Base-by-base conservation (phyloP, 202 grass and related monocot genomes). In the Schoenoplectus triqueter region DNA sequence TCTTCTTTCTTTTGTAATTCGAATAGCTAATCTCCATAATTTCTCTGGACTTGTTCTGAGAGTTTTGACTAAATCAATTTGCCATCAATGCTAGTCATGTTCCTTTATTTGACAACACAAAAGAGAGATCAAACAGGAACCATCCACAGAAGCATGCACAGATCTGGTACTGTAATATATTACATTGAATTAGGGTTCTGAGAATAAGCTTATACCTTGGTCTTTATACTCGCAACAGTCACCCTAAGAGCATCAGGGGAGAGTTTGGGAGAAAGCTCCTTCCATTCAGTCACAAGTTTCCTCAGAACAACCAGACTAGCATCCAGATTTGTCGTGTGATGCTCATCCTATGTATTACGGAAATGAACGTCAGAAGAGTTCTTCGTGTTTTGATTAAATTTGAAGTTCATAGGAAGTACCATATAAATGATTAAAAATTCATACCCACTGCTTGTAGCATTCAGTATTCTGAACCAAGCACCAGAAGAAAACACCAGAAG, bases 371-470 rank as follows among this genome's bases (percentile, higher is more conserved):
- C 20, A 84, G 15, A 64, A 60, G 14, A 40, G 55, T 10, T 73
- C 73, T 45, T 52, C 31, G 9, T 21, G 45, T 67, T 17, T 66
- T 55, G 8, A 44, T 51, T n/a, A 64, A 50, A 80, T 10, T 72
- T 18, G 7, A 20, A 69, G 11, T 57, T 73, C 44, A 51, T 46
- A 78, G 61, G 18, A 78, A 47, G 1, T 57, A 6, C 80, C 78
- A 84, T 7, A 66, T 20, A 13, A 42, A 47, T 77, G 20, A 86
- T 42, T 89, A 1, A 46, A 83, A 31, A 20, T 68, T 62, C 91
- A 87, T 80, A 99, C 97, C 97, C 97, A 99, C 10, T 89, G 93
- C 82, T 96, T 96, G 89, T 89, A 97, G 50, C 87, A 94, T 40
- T 99, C 97, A 17, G 85, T 45, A 88, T 91, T 97, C 77, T 97